Percentiles rank a stretch among this genome's conserved stretches.
These are phyloP conservation scores for Cerrena zonata DNA, from an alignment of 1,284 basidiomycete genomes.

Conservation along the genomic window DNA sequence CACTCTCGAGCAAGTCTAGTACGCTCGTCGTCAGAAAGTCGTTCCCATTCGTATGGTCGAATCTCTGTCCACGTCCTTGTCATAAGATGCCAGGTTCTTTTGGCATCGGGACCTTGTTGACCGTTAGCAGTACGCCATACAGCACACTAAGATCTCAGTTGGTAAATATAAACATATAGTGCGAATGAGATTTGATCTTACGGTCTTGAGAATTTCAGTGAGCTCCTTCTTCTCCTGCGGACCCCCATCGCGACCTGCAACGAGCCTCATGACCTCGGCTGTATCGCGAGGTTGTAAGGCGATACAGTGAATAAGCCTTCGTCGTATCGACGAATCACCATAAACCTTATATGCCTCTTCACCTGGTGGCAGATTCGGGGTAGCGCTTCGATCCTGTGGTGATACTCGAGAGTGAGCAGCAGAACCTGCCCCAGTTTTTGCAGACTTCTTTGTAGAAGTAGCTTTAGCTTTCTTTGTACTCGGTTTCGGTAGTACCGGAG, in stretches of 20 bases:
- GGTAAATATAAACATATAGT: too few species aligned
- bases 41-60: constrained; percentile 57
- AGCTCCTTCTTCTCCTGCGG: constrained; percentile 14
- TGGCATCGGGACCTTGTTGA: neutral
- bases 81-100: constrained; percentile 45
- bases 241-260: constrained; percentile 17
- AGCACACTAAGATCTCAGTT: too few species aligned
- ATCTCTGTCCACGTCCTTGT: constrained; percentile 56
- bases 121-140: constrained; percentile 4
- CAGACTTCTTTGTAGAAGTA: constrained; percentile 10
- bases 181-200: too few species aligned
- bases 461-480: constrained; percentile 29
- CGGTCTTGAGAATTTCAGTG: constrained; percentile 14
- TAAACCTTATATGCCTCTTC: neutral
- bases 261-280: constrained; percentile 26
- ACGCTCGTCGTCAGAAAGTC: constrained; percentile 41
- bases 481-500: constrained; percentile 13
- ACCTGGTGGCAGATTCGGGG: neutral
- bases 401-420: neutral
- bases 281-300: constrained; percentile 42
- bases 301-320: constrained; percentile 50
- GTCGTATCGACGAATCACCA: constrained; percentile 30
- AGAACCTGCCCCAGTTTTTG: constrained; percentile 7
- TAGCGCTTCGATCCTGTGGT: neutral
- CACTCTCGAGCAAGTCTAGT: constrained; percentile 44